phyloP scores from a whole-genome alignment of 1,284 basidiomycete genomes.

The Puccinia horiana region DNA sequence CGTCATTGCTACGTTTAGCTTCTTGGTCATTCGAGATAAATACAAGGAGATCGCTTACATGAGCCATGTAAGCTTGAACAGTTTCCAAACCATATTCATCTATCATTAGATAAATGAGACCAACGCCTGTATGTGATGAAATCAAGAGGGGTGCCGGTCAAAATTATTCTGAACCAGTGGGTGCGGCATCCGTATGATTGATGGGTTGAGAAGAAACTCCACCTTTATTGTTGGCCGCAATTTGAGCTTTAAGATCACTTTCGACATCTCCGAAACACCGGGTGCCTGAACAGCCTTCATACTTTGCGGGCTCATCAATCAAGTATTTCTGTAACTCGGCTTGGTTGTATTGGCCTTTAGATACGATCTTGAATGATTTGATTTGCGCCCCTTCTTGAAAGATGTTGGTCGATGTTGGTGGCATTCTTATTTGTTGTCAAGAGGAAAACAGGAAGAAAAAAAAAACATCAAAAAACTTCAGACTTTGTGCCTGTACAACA shows the following conservation, averaged over 20 bases:
- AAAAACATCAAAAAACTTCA: constrained; percentile 33
- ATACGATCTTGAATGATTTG: constrained; percentile 87
- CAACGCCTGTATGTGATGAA: constrained; percentile 52
- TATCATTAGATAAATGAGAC: constrained; percentile 66
- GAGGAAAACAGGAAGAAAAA: constrained; percentile 54
- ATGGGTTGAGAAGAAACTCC: constrained; percentile 58
- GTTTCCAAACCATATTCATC: constrained; percentile 80
- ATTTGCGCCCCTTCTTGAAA: constrained; percentile 94
- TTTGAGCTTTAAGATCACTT: constrained; percentile 91
- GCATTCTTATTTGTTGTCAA: constrained; percentile 67
- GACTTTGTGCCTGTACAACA: constrained; percentile 51
- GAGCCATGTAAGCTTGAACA: constrained; percentile 89
- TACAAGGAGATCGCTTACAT: constrained; percentile 56
- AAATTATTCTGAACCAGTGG: neutral
- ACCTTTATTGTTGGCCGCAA: constrained; percentile 93
- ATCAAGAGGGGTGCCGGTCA: neutral
- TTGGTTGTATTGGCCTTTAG: constrained; percentile 75
- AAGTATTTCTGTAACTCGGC: constrained; percentile 75
- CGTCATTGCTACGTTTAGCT: neutral
- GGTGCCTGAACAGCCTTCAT: constrained; percentile 66
- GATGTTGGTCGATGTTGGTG: constrained; percentile 82
- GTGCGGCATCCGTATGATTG: no score
- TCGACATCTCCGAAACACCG: constrained; percentile 74
- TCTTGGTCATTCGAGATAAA: neutral
- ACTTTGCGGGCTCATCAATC: constrained; percentile 80